These are phyloP conservation scores for Pleurotus cornucopiae DNA, from an alignment of 768 basidiomycete genomes.

Conservation along the genomic window DNA sequence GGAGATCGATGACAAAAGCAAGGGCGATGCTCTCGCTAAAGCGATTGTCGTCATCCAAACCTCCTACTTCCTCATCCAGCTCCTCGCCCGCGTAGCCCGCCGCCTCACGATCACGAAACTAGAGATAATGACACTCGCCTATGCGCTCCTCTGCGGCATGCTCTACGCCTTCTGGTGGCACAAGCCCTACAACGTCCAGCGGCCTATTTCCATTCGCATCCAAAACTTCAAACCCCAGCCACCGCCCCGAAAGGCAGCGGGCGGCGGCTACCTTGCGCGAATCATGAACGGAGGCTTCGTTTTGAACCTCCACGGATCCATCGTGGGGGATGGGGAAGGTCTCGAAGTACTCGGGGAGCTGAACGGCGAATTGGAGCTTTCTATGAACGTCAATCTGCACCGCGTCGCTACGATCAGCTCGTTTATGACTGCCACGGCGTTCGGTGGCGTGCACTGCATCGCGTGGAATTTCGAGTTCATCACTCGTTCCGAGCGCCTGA, in stretches of 20 bases:
- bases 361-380: too few relatives aligned
- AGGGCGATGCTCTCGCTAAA: constrained; percentile 22
- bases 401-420: too few relatives aligned
- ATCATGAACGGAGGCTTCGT: too few relatives aligned
- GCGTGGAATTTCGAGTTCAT: constrained; percentile 21
- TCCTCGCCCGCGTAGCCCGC: constrained; percentile 16
- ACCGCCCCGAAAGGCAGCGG: too few relatives aligned
- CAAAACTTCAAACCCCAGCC: too few relatives aligned
- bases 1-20: constrained; percentile 23
- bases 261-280: background rate
- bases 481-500: constrained; percentile 10
- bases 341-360: too few relatives aligned
- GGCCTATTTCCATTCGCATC: constrained; percentile 8
- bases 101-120: constrained; percentile 23
- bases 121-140: constrained; percentile 26
- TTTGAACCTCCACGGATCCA: too few relatives aligned
- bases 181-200: constrained; percentile 25
- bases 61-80: constrained; percentile 26
- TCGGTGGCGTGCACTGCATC: constrained; percentile 22
- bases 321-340: too few relatives aligned
- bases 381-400: too few relatives aligned
- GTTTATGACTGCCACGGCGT: constrained; percentile 10
- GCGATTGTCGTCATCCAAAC: constrained; percentile 22
- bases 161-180: constrained; percentile 31
- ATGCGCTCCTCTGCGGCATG: constrained; percentile 19